Base-by-base conservation (phyloP, 176 grass and related monocot genomes). In the Ananas comosus region DNA sequence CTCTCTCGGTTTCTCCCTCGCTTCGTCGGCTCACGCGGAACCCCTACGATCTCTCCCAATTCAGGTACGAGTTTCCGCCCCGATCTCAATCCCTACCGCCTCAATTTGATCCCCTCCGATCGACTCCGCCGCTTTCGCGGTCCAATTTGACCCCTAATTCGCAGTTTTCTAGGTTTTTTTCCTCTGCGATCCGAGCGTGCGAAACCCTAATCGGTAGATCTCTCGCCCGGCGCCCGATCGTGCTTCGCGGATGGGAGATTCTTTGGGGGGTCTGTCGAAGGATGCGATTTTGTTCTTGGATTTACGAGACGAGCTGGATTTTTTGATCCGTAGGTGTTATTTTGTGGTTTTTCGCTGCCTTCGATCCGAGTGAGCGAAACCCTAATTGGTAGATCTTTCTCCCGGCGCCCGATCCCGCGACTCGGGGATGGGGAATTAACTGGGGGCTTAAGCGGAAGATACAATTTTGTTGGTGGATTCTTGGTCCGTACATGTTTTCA, bases 281-380 rank as follows among this genome's bases (percentile, higher is more conserved):
- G 59, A 64, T 79, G 56, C 24, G 28, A 65, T 64, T 79, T 85
- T 52, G 69, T 64, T 64, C 17, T 28, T 61, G 17, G 53, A 17
- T 64, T 61, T 50, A 33, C 59, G 19, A 78, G 51, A 17, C 23
- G 61, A 12, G 18, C 12, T 63, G 67, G 50, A 3, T 64, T 68
- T 12, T 65, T 67, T 65, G 16, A 47, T 69, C 10, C 33, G 24
- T 28, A 67, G 10, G 2, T 5, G 10, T 65, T 59, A 53, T 28
- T 13, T 49, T 59, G 47, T 49, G 63, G 33, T 11, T 17, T 58
- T 71, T 51, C 10, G 8, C 14, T 57, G 14, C 2, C 13, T 16
- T 16, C 14, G 53, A 13, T 16, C 52, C 52, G 16, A 56, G 16
- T 61, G 69, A n/a, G 12, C 52, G 48, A 59, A 79, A 64, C 77